Evolutionary conservation across 768 basidiomycete species (phyloP), one percentile per base, ranked within the genome.

Genomic region (Serendipita indica): DNA sequence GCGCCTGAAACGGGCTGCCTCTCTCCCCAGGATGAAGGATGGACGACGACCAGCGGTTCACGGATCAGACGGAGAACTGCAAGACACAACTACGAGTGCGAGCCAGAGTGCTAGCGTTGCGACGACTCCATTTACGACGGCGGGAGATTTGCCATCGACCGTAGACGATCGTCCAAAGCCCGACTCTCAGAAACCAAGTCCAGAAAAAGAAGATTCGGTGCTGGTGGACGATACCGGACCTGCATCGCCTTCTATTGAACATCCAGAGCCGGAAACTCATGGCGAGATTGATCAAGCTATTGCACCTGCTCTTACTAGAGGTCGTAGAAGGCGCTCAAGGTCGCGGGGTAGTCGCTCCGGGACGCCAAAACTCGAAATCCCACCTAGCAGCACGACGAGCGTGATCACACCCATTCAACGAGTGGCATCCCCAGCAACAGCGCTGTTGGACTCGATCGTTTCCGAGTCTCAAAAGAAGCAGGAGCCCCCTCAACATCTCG

Each of bases 1-100:
- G 43, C 91, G 84, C 72, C 80, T 96, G 63, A 91, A 86, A 72
- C 82, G 92, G 64, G 91, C 92, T 39, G 88, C 90, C 58, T 93
- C 90, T 14, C 71, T 94, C 28, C 92, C 91, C 34, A 78, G 91
- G 62, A 88, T 88, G 83, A 90, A 90, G 69, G 86, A 90, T 69
- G 90, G 90, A 5, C 74, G 90, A 58, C 76, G 91, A 39, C 90
- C 89, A 0, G 65, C 67, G 18, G 63, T 66, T 58, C 87, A 62
- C 39, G 63, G 60, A 18, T 54, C 18, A 34, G 49, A 35, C 35
- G 49, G 59, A 60, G 58, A 30, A 45, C 39, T 22, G 58, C 39
- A 41, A 28, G 59, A 46, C 37, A 30, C 10, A 32, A 54, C 46
- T 52, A 41, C n/a, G 33, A 46, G 18, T 18, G 33, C 16, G 30